Conservation (phyloP, 1,139 yeast genomes). For the Saccharomyces hybrid region DNA sequence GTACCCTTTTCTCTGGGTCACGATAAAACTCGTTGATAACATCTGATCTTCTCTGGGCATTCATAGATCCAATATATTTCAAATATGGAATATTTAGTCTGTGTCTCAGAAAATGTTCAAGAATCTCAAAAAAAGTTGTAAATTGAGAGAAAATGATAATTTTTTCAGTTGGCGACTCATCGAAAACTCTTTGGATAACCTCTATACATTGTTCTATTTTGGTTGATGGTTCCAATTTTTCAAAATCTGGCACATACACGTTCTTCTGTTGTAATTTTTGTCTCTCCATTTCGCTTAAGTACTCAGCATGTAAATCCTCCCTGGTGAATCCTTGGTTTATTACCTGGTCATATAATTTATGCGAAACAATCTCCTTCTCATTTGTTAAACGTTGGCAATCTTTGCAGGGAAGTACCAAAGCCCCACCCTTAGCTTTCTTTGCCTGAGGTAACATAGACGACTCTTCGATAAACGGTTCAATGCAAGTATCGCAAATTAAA, state of each 20-base stretch:
- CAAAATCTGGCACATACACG: constrained; percentile 28
- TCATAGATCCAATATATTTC: constrained; percentile 79
- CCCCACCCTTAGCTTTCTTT: constrained; percentile 34
- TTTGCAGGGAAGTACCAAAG: constrained; percentile 44
- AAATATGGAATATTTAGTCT: constrained; percentile 44
- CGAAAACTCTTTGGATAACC: constrained; percentile 39
- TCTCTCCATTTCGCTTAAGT: constrained; percentile 22
- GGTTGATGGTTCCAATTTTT: constrained; percentile 40
- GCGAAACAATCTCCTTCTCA: constrained; percentile 42
- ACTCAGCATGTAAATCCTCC: constrained; percentile 29
- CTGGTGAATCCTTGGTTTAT: constrained; percentile 31
- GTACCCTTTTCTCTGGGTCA: constrained; percentile 42
- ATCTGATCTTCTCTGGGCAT: constrained; percentile 52
- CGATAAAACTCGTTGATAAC: constrained; percentile 59
- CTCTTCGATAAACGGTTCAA: constrained; percentile 42
- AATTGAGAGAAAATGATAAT: constrained; percentile 80
- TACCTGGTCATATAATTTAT: constrained; percentile 45
- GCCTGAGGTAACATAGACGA: constrained; percentile 31
- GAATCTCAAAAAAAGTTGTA: constrained; percentile 64
- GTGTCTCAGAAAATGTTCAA: constrained; percentile 47
- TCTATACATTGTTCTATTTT: constrained; percentile 47
- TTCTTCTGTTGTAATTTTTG: constrained; percentile 28
- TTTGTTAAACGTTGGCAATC: constrained; percentile 40
- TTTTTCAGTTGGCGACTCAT: constrained; percentile 47
- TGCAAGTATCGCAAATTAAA: constrained; percentile 56